Evolutionary conservation across 2,329 filamentous ascomycete species (phyloP).

Genomic region (Pyrenophora tritici-repentis): DNA sequence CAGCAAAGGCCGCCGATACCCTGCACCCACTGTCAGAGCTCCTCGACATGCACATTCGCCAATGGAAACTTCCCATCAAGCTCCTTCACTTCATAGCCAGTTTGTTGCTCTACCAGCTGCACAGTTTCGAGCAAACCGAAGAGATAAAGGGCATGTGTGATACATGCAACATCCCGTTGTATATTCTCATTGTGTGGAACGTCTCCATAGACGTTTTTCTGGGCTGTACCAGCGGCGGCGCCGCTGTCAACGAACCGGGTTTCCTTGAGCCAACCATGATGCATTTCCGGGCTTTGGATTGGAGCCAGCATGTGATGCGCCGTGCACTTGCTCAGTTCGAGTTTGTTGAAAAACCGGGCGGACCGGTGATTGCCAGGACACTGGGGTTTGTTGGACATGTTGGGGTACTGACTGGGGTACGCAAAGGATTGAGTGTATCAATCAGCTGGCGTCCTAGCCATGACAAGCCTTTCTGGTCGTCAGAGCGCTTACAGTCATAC

Average conservation of each 20-base stretch:
- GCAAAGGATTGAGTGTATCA: slow-evolving; percentile 53
- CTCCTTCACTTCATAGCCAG: slow-evolving; percentile 47
- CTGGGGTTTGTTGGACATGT: slow-evolving; percentile 60
- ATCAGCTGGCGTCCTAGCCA: slow-evolving; percentile 59
- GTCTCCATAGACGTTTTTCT: slow-evolving; percentile 66
- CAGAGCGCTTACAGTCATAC: slow-evolving; percentile 50
- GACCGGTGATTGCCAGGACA: slow-evolving; percentile 52
- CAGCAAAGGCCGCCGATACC: slow-evolving; percentile 51
- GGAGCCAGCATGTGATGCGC: slow-evolving; percentile 53
- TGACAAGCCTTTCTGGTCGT: slow-evolving; percentile 43
- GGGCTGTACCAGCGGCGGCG: slow-evolving; percentile 67
- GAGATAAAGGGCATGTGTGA: slow-evolving; percentile 65
- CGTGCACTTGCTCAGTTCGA: slow-evolving; percentile 50
- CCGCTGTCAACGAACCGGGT: slow-evolving; percentile 31
- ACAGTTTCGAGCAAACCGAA: slow-evolving; percentile 61
- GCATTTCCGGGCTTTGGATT: slow-evolving; percentile 61
- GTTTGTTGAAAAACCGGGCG: slow-evolving; percentile 39
- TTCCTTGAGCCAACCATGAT: slow-evolving; percentile 48
- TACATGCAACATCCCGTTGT: slow-evolving; percentile 59
- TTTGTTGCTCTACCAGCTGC: slow-evolving; percentile 57
- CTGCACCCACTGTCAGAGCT: slow-evolving; percentile 53
- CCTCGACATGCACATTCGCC: slow-evolving; percentile 57
- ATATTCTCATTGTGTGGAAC: slow-evolving; percentile 66
- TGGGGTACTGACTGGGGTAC: slow-evolving; percentile 58
- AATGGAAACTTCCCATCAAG: slow-evolving; percentile 11